Conservation (phyloP, 2,329 filamentous ascomycete species). For the Phaeosphaeria sp. region DNA sequence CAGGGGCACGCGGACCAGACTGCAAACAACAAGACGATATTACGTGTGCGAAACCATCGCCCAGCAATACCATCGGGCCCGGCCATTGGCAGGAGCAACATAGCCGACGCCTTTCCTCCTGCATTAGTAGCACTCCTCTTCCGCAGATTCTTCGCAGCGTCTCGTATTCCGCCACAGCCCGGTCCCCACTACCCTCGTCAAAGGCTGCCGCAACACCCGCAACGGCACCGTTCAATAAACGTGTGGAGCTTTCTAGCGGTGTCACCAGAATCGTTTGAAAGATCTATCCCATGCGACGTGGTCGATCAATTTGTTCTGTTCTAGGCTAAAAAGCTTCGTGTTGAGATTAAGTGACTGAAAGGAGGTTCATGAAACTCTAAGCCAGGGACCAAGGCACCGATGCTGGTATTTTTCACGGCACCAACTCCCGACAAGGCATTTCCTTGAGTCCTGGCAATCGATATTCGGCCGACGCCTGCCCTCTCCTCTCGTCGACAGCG, state of each 20-base stretch:
- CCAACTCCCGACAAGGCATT: neutral
- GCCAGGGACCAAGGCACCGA: neutral
- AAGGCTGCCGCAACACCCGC: slow-evolving; percentile 7
- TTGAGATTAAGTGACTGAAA: neutral
- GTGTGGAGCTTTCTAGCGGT: slow-evolving; percentile 11
- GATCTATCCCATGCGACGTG: neutral
- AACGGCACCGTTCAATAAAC: slow-evolving; percentile 1
- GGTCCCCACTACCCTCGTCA: neutral
- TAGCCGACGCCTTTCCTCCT: neutral
- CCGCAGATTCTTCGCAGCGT: neutral
- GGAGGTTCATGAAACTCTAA: neutral
- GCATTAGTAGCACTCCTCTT: neutral
- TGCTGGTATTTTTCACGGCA: neutral
- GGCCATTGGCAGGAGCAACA: neutral
- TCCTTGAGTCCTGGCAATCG: neutral
- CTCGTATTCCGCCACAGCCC: slow-evolving; percentile 13
- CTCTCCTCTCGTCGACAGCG: neutral
- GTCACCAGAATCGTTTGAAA: neutral
- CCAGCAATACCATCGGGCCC: neutral
- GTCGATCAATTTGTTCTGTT: neutral
- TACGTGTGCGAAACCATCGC: slow-evolving; percentile 4
- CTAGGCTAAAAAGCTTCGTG: neutral
- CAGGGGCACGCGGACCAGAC: slow-evolving; percentile 16
- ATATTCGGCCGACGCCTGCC: slow-evolving; percentile 2
- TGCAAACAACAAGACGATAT: slow-evolving; percentile 1